Evolutionary conservation across 805 yeast species (phyloP).

Genomic region (Candida mattraensis): DNA sequence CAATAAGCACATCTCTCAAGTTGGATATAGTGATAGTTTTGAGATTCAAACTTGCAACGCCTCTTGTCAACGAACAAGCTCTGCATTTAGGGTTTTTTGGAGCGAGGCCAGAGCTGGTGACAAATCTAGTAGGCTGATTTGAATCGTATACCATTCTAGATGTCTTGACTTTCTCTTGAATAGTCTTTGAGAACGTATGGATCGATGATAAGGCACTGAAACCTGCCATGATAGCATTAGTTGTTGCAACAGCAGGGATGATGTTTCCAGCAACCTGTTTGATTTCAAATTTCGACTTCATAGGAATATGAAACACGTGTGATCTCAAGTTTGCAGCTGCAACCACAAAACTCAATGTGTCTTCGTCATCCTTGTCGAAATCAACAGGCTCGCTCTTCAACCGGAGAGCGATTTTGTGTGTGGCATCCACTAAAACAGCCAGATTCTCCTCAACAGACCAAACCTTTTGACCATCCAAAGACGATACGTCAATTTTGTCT

Average conservation of each 20-base stretch:
- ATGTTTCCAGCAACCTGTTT: conserved; percentile 97
- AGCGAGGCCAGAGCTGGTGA: conserved; percentile 61
- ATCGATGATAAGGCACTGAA: conserved; percentile 75
- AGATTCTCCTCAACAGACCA: conserved; percentile 70
- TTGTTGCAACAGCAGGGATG: conserved; percentile 97
- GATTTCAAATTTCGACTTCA: conserved; percentile 77
- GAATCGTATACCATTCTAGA: conserved; percentile 55
- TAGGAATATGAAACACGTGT: conserved; percentile 63
- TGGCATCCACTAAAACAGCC: conserved; percentile 52
- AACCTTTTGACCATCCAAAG: conserved; percentile 38
- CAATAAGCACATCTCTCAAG: conserved; percentile 51
- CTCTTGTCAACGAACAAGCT: conserved; percentile 59
- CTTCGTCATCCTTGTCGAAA: conserved; percentile 95
- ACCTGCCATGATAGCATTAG: conserved; percentile 94
- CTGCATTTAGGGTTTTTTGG: conserved; percentile 72
- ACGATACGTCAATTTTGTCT: conserved; percentile 1
- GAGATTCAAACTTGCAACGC: conserved; percentile 41
- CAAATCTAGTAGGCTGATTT: conserved; percentile 56
- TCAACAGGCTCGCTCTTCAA: conserved; percentile 42
- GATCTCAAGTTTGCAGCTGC: conserved; percentile 83
- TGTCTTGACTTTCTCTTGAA: conserved; percentile 31
- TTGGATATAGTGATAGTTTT: conserved; percentile 41
- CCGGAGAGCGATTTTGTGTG: conserved; percentile 52
- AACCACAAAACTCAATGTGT: conserved; percentile 83
- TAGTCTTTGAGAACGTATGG: conserved; percentile 38